Percentiles rank a stretch among this genome's conserved stretches.
These are phyloP conservation scores for Cenchrus americanus DNA, from an alignment of 176 grass and related monocot species.

Conservation along the genomic window DNA sequence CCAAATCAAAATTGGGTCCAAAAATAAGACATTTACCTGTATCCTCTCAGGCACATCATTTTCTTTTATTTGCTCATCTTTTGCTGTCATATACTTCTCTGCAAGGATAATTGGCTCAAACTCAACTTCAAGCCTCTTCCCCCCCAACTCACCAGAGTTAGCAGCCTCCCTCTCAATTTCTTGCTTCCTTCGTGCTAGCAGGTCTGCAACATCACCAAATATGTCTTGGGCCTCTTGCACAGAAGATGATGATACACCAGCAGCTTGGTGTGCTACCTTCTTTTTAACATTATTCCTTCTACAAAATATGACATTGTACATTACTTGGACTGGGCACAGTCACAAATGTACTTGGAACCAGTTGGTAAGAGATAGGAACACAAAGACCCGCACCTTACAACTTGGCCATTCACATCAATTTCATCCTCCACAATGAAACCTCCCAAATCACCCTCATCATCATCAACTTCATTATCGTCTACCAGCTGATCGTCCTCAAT, in stretches of 20 bases:
- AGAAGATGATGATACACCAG: slow-evolving; percentile 88
- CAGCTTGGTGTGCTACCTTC: slow-evolving; percentile 69
- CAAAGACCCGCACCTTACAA: slow-evolving; percentile 57
- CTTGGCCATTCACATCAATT: slow-evolving; percentile 83
- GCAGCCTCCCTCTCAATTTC: slow-evolving; percentile 72
- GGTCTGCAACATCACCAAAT: slow-evolving; percentile 97
- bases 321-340: not conserved
- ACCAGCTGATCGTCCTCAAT: slow-evolving; percentile 69
- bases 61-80: slow-evolving; percentile 93
- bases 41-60: slow-evolving; percentile 97
- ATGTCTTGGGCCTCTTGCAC: slow-evolving; percentile 93
- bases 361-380: not conserved
- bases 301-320: not conserved
- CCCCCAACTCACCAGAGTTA: slow-evolving; percentile 42
- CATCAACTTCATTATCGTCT: slow-evolving; percentile 69
- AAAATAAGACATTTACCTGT: slow-evolving; percentile 51
- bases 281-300: slow-evolving; percentile 72
- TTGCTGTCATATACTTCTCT: slow-evolving; percentile 96
- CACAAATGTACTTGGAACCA: not conserved
- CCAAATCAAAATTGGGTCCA: not conserved
- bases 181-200: slow-evolving; percentile 72
- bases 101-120: slow-evolving; percentile 98
- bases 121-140: slow-evolving; percentile 83
- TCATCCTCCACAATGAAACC: slow-evolving; percentile 97
- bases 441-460: slow-evolving; percentile 94